phyloP scores from a whole-genome alignment of 2,329 filamentous ascomycete genomes.

The Gaeumannomyces sp. region DNA sequence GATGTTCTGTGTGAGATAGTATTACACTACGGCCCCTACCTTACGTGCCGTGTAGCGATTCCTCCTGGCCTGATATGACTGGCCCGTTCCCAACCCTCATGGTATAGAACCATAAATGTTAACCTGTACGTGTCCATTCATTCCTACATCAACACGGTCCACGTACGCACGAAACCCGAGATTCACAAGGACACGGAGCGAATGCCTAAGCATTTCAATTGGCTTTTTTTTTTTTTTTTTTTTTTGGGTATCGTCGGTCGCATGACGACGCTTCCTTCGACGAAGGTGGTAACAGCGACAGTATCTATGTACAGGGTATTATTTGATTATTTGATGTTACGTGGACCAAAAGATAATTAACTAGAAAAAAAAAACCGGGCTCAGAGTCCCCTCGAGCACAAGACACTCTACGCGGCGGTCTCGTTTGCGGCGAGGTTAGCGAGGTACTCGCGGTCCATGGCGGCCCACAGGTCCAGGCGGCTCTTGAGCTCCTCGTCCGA shows the following conservation, averaged over 20 bases:
- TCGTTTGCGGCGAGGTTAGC: not conserved
- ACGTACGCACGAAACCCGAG: not conserved
- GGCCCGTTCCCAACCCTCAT: too few species aligned
- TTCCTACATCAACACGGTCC: too few species aligned
- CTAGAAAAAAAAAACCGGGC: not conserved
- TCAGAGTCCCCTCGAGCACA: not conserved
- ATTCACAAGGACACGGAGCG: not conserved
- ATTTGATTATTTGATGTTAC: not conserved
- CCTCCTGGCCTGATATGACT: too few species aligned
- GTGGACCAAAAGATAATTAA: not conserved
- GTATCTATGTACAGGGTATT: not conserved
- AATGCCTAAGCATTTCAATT: not conserved
- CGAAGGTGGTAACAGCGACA: not conserved
- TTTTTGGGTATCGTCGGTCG: not conserved
- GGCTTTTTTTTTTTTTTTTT: too few species aligned
- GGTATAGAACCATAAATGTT: too few species aligned
- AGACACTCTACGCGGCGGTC: not conserved
- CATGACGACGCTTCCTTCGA: not conserved
- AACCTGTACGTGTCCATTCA: too few species aligned
- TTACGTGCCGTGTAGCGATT: too few species aligned
- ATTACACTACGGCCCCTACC: too few species aligned
- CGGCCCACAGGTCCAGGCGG: constrained; percentile 5
- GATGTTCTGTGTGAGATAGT: too few species aligned
- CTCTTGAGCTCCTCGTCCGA: constrained; percentile 31
- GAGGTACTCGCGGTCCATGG: constrained; percentile 9